phyloP scores from a whole-genome alignment of 2,329 filamentous ascomycete species.

The Gremmenia infestans region DNA sequence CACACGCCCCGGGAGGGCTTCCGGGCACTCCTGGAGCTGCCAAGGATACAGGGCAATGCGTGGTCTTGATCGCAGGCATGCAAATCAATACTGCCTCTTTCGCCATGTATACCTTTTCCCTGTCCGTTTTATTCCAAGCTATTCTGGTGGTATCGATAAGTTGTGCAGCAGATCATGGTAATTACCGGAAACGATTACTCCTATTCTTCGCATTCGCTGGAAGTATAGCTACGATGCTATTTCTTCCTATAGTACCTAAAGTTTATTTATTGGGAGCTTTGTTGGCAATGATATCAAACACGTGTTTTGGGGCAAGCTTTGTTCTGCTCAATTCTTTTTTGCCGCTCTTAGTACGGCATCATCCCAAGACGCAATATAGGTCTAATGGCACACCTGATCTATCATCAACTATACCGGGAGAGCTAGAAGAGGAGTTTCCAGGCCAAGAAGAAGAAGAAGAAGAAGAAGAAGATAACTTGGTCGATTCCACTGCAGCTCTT shows the following conservation, averaged over 20 bases:
- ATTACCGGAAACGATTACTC: conserved; percentile 82
- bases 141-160: conserved; percentile 94
- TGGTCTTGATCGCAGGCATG: conserved; percentile 74
- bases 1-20: conserved; percentile 15
- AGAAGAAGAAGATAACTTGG: conserved; percentile 17
- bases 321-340: conserved; percentile 94
- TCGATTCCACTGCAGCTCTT: conserved; percentile 44
- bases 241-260: conserved; percentile 69
- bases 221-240: conserved; percentile 79
- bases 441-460: conserved; percentile 5
- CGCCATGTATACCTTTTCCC: conserved; percentile 96
- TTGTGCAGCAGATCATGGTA: conserved; percentile 90
- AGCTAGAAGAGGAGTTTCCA: conserved; percentile 14
- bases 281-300: conserved; percentile 86
- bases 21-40: conserved; percentile 21
- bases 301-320: conserved; percentile 90
- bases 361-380: conserved; percentile 42
- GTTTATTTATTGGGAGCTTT: conserved; percentile 78
- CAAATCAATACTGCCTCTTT: conserved; percentile 96
- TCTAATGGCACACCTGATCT: conserved; percentile 24
- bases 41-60: conserved; percentile 60
- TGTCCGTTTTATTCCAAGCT: conserved; percentile 85
- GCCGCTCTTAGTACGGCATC: conserved; percentile 82
- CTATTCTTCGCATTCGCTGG: conserved; percentile 81
- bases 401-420: conserved; percentile 15